Conservation (phyloP, 257 asterid genomes). For the Solanum appendiculatum region DNA sequence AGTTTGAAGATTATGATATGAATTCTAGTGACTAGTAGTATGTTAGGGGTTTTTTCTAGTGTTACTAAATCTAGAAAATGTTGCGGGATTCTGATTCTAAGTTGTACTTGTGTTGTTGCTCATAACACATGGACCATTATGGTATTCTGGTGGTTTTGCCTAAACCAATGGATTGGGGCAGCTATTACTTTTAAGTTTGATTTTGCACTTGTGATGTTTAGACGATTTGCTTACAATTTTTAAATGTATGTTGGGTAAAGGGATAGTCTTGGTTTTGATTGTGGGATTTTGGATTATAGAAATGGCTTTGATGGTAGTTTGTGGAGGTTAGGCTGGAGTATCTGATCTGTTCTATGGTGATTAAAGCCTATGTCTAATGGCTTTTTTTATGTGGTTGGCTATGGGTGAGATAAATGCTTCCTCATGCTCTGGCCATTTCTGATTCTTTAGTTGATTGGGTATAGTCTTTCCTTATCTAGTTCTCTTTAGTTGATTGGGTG, state of each 20-base stretch:
- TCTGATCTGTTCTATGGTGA: neutral
- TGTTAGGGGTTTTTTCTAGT: neutral
- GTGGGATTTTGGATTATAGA: neutral
- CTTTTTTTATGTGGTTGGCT: neutral
- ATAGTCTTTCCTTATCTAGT: neutral
- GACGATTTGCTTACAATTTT: neutral
- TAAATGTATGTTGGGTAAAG: neutral
- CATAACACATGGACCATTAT: neutral
- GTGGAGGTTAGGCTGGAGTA: neutral
- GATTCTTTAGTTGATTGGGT: neutral
- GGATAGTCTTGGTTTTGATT: neutral
- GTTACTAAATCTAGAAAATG: neutral
- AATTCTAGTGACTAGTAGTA: neutral
- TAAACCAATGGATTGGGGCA: neutral
- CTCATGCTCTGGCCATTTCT: neutral
- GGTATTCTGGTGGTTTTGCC: neutral
- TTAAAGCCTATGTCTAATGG: neutral
- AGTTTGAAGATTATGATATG: neutral
- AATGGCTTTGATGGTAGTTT: neutral
- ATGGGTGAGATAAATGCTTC: neutral
- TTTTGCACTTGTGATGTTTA: neutral
- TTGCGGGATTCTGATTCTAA: neutral
- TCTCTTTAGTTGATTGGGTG: neutral
- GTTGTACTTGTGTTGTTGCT: neutral
- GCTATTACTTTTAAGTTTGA: neutral